Base-by-base conservation (phyloP, 2,329 filamentous ascomycete genomes). In the Fonsecaea nubica region DNA sequence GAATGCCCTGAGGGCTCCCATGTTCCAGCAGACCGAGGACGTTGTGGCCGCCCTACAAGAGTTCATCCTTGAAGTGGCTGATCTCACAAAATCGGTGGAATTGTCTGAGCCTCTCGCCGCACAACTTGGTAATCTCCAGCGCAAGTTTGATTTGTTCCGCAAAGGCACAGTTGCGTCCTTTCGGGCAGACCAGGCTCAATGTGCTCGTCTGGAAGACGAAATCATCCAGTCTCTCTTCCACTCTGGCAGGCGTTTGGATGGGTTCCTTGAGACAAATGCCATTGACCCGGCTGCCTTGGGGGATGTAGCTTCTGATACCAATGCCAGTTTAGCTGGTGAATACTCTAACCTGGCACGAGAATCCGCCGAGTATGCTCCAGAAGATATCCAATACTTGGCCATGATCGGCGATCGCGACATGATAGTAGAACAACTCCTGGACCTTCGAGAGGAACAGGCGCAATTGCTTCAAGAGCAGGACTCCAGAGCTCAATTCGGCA, bases 151-250 rank as follows among this genome's bases (percentile, higher is more conserved):
- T 25, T 35, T 36, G 7, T 13, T 65, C n/a, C 18, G 18, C 40
- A 50, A 38, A 21, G 32, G 53, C 38, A 32, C 38, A 40, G 61
- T 62, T 35, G 50, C 63, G n/a, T 32, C 58, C 9, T 50, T 65
- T 30, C 38, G 61, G 21, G 45, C 52, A 10, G 35, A 62, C 3
- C 25, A 50, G 35, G 33, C 50, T 9, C 18, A 18, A 40, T 58
- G 55, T 40, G 52, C 25, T 38, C 21, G 35, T 13, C 25, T 52
- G n/a, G 63, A 64, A 40, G 18, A 56, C 36, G 40, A 53, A 32
- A 62, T 61, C 15, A 57, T 65, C n/a, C 63, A 65, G 21, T 54
- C 56, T 18, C 57, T 64, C 1, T 55, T 40, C 32, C 48, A 52
- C 25, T 59, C 56, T 32, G 48, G 50, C 38, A 56, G 45, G 12